A percentile compares a stretch with the other conserved stretches of the same genome.
phyloP scores from a whole-genome alignment of 495 filamentous ascomycete genomes.

The Xylaria sp. region DNA sequence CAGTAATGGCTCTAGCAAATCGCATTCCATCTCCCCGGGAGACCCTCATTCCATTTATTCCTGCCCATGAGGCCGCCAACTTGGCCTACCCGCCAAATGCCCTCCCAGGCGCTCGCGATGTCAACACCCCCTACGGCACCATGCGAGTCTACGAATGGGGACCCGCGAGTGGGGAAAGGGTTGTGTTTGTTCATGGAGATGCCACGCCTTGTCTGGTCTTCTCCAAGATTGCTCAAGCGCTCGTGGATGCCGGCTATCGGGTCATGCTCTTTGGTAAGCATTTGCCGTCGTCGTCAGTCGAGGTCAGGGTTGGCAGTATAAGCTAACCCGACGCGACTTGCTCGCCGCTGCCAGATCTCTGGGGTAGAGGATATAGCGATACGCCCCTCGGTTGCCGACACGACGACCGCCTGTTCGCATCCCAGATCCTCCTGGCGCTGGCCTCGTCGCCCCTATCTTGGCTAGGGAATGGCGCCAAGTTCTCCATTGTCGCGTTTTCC shows the following conservation, averaged over 20 bases:
- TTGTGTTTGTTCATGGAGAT: conserved; percentile 81
- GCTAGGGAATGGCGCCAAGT: conserved; percentile 62
- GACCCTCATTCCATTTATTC: conserved; percentile 29
- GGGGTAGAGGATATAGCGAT: conserved; percentile 78
- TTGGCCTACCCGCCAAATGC: conserved; percentile 73
- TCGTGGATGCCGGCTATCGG: conserved; percentile 72
- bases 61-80: conserved; percentile 25
- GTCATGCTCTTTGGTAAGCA: conserved; percentile 77
- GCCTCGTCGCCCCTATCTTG: conserved; percentile 71
- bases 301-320: not conserved
- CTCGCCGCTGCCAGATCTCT: conserved; percentile 63
- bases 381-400: conserved; percentile 69
- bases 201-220: conserved; percentile 76
- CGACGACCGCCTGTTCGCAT: conserved; percentile 73
- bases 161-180: conserved; percentile 71
- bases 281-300: not conserved
- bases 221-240: conserved; percentile 66
- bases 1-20: conserved; percentile 24
- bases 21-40: conserved; percentile 26
- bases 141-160: conserved; percentile 86
- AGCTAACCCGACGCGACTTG: not conserved
- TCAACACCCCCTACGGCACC: conserved; percentile 74
- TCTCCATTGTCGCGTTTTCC: conserved; percentile 80
- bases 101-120: conserved; percentile 76
- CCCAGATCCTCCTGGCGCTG: conserved; percentile 74